These are phyloP conservation scores for Phytopythium litorale DNA, from an alignment of 352 stramenopile species.

Conservation along the genomic window DNA sequence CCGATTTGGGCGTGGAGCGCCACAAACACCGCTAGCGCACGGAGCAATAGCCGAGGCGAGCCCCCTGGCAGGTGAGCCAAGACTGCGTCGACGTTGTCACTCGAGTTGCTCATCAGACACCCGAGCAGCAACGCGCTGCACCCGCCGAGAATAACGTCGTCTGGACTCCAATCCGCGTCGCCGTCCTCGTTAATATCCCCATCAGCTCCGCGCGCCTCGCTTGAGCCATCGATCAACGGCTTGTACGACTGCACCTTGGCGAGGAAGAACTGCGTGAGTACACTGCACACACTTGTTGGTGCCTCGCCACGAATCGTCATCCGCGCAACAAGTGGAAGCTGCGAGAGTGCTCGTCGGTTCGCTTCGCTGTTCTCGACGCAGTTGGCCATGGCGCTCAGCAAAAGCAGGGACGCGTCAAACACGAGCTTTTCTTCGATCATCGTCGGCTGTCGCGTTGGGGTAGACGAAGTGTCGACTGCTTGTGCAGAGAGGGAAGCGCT, in stretches of 20 bases:
- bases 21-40: conserved; percentile 57
- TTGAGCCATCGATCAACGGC: conserved; percentile 27
- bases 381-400: conserved; percentile 71
- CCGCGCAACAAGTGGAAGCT: conserved; percentile 4
- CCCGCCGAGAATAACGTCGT: conserved; percentile 73
- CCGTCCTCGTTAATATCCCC: background rate
- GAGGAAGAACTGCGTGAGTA: conserved; percentile 55
- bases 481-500: background rate
- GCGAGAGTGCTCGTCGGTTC: conserved; percentile 43
- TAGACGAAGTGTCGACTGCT: background rate
- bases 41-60: conserved; percentile 47
- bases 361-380: conserved; percentile 53
- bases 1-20: conserved; percentile 76
- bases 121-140: conserved; percentile 65
- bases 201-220: background rate
- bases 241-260: conserved; percentile 49
- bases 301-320: background rate
- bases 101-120: conserved; percentile 61
- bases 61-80: conserved; percentile 34
- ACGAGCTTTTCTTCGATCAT: conserved; percentile 35
- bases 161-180: conserved; percentile 41
- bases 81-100: conserved; percentile 27
- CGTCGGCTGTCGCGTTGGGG: background rate
- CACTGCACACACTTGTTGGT: conserved; percentile 17
- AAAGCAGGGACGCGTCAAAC: conserved; percentile 56